Percentiles rank a stretch among this genome's conserved stretches.
phyloP scores from a whole-genome alignment of 768 basidiomycete species.

The Ramaria sp. region DNA sequence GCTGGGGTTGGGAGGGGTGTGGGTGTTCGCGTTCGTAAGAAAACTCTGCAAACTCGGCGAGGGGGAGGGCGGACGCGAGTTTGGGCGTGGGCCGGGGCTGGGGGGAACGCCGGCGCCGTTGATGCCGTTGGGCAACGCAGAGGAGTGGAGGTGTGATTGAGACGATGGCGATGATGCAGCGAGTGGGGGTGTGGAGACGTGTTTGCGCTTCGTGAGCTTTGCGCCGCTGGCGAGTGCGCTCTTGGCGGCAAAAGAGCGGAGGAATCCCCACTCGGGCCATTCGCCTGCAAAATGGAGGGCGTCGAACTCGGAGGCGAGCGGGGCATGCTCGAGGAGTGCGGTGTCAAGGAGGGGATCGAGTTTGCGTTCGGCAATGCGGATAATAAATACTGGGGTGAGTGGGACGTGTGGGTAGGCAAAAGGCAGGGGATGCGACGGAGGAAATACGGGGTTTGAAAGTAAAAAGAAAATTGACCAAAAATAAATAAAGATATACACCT shows the following conservation, averaged over 20 bases:
- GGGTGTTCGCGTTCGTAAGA: conserved; percentile 28
- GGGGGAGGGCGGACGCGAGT: conserved; percentile 30
- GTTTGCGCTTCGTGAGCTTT: conserved; percentile 37
- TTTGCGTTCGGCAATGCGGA: conserved; percentile 80
- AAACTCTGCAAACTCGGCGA: conserved; percentile 12
- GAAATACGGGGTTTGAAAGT: no score
- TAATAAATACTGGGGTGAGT: conserved; percentile 73
- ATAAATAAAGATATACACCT: not conserved
- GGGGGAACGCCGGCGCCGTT: conserved; percentile 35
- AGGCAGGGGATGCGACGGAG: not conserved
- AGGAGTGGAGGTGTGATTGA: conserved; percentile 18
- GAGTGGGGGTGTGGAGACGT: conserved; percentile 17
- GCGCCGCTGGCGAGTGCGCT: not conserved
- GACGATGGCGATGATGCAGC: conserved; percentile 15
- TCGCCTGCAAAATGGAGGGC: conserved; percentile 90
- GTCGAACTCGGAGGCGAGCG: conserved; percentile 69
- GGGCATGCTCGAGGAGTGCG: conserved; percentile 72
- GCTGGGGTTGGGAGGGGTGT: no score
- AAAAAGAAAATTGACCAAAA: not conserved
- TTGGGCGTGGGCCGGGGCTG: conserved; percentile 40
- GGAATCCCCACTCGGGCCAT: conserved; percentile 55
- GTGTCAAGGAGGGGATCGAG: conserved; percentile 82
- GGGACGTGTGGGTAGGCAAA: conserved; percentile 10
- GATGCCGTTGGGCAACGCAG: conserved; percentile 25
- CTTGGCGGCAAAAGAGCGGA: conserved; percentile 48